Percentiles rank a stretch among this genome's conserved stretches.
These are phyloP conservation scores for Nosema muscidifuracis DNA, from an alignment of 371 early-diverging fungal species.

Conservation along the genomic window DNA sequence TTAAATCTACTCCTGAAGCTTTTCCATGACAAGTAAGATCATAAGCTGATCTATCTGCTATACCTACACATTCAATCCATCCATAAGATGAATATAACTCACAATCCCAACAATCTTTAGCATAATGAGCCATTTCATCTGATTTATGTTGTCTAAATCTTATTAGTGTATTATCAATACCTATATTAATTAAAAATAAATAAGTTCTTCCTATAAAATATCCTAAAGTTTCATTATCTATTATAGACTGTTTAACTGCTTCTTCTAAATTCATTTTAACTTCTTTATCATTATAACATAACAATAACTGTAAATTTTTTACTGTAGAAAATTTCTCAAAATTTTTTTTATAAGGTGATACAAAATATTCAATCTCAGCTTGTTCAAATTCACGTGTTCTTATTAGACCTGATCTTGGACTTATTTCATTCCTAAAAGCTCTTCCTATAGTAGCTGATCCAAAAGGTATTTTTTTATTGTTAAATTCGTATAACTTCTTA, in stretches of 20 bases:
- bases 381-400: constrained; percentile 96
- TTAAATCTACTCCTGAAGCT: constrained; percentile 79
- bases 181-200: constrained; percentile 80
- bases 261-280: constrained; percentile 75
- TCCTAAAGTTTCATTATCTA: constrained; percentile 92
- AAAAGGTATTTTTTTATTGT: constrained; percentile 95
- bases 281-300: constrained; percentile 65
- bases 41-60: constrained; percentile 96
- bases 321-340: constrained; percentile 82
- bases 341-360: constrained; percentile 81
- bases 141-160: constrained; percentile 97
- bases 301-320: constrained; percentile 68
- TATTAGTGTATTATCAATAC: constrained; percentile 75
- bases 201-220: constrained; percentile 93
- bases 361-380: constrained; percentile 99
- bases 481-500: constrained; percentile 85
- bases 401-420: constrained; percentile 87
- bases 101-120: constrained; percentile 76
- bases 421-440: constrained; percentile 97
- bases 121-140: constrained; percentile 99
- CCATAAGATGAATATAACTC: constrained; percentile 67
- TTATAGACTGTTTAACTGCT: constrained; percentile 74
- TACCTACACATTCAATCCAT: constrained; percentile 99
- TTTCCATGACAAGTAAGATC: constrained; percentile 85
- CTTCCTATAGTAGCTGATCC: constrained; percentile 95